Conservation (phyloP, 2,329 filamentous ascomycete genomes). For the Colletotrichum falcatum region DNA sequence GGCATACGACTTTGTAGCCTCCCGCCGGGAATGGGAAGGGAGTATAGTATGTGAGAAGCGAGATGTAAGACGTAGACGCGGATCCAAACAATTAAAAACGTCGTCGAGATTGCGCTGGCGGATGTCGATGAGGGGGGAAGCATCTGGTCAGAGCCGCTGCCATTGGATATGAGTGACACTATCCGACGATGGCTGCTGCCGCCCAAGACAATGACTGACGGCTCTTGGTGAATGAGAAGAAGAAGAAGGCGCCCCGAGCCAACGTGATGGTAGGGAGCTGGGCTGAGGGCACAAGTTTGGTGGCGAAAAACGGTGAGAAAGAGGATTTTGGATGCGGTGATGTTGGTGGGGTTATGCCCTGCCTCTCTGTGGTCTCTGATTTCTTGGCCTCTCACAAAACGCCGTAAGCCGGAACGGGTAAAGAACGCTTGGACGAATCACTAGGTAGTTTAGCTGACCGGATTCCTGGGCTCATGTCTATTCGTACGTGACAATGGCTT, state of each 20-base stretch:
- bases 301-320: neutral
- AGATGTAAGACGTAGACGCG: neutral
- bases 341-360: neutral
- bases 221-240: neutral
- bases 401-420: neutral
- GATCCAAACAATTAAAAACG: neutral
- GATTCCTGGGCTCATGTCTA: neutral
- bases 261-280: neutral
- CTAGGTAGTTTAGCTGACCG: neutral
- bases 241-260: too few species aligned
- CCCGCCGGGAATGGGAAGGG: neutral
- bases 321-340: neutral
- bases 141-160: neutral
- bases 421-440: neutral
- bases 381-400: conserved; percentile 8
- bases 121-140: neutral
- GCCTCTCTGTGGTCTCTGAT: conserved; percentile 22
- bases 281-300: neutral
- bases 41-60: neutral
- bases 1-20: too few species aligned
- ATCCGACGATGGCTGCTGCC: neutral
- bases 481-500: neutral
- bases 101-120: neutral
- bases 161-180: neutral
- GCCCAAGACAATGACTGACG: too few species aligned